Evolutionary conservation across 257 asterid species (phyloP).

Genomic region (Przewalskia tangutica): DNA sequence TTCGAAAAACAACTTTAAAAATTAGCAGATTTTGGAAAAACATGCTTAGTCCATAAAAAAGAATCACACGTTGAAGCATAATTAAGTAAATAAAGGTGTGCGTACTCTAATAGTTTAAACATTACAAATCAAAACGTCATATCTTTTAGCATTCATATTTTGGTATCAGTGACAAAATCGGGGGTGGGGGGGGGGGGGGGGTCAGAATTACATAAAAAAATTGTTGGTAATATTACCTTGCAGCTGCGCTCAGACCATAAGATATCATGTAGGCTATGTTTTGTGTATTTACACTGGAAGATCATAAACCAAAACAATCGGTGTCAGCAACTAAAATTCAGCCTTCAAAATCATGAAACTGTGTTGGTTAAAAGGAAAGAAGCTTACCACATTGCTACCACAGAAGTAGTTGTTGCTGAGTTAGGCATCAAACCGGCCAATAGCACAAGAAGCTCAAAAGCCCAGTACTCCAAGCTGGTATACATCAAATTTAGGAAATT

Average conservation of each 20-base stretch:
- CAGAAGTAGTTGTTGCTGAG: constrained; percentile 53
- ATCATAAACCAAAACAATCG: not conserved
- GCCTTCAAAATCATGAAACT: not conserved
- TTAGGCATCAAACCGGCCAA: constrained; percentile 88
- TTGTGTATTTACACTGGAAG: constrained; percentile 31
- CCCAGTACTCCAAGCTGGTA: constrained; percentile 78
- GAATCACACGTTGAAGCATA: not conserved
- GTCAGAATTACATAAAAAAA: not conserved
- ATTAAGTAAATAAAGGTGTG: not conserved
- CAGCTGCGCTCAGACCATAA: constrained; percentile 77
- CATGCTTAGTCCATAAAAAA: not conserved
- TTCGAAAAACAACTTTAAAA: too few species aligned
- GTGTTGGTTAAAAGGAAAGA: not conserved
- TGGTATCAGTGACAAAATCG: not conserved
- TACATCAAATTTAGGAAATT: not conserved
- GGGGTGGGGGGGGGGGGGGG: not conserved
- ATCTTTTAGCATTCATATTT: not conserved
- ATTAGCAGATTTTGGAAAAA: too few species aligned
- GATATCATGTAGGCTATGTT: constrained; percentile 48
- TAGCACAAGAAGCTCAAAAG: constrained; percentile 78
- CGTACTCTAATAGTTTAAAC: not conserved
- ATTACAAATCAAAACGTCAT: not conserved
- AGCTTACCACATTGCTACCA: constrained; percentile 78
- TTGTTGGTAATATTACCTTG: constrained; percentile 36
- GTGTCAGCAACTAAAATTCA: not conserved